Evolutionary conservation across 306 rosid genomes (phyloP).

Genomic region (Pachyrhizus erosus): DNA sequence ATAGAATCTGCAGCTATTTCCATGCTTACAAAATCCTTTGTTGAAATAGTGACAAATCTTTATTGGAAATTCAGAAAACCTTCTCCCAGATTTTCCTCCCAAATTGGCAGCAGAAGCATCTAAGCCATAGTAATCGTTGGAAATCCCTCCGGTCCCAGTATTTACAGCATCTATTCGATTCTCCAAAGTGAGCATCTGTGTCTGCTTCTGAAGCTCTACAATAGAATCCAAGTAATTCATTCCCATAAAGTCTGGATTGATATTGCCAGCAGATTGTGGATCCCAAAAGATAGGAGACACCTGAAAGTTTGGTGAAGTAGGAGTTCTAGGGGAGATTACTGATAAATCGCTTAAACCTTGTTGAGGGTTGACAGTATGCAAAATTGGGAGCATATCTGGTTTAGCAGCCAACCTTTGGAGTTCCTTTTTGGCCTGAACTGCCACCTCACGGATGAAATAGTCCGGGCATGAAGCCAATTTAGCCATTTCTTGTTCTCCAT

Average conservation of each 20-base stretch:
- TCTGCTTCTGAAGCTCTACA: constrained; percentile 57
- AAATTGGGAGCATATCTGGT: constrained; percentile 41
- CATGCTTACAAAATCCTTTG: constrained; percentile 88
- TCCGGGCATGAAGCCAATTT: constrained; percentile 69
- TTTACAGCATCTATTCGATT: constrained; percentile 51
- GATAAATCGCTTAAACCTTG: constrained; percentile 47
- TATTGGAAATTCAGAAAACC: constrained; percentile 56
- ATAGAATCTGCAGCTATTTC: constrained; percentile 70
- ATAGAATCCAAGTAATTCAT: constrained; percentile 52
- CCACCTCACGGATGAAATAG: constrained; percentile 53
- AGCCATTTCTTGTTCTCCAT: constrained; percentile 63
- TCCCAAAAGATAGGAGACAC: constrained; percentile 56
- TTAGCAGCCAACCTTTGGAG: constrained; percentile 55
- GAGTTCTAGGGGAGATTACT: constrained; percentile 44
- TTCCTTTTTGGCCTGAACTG: constrained; percentile 54
- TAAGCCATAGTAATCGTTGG: constrained; percentile 49
- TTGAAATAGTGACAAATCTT: constrained; percentile 77
- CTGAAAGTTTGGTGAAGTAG: constrained; percentile 45
- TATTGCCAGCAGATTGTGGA: constrained; percentile 43
- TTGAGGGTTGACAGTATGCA: constrained; percentile 43
- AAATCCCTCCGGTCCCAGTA: constrained; percentile 43
- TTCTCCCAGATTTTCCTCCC: constrained; percentile 49
- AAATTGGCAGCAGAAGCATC: constrained; percentile 49
- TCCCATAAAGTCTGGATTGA: constrained; percentile 44
- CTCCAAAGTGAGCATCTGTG: constrained; percentile 53